These are phyloP conservation scores for Aphanomyces invadans DNA, from an alignment of 352 stramenopile genomes.

Conservation along the genomic window DNA sequence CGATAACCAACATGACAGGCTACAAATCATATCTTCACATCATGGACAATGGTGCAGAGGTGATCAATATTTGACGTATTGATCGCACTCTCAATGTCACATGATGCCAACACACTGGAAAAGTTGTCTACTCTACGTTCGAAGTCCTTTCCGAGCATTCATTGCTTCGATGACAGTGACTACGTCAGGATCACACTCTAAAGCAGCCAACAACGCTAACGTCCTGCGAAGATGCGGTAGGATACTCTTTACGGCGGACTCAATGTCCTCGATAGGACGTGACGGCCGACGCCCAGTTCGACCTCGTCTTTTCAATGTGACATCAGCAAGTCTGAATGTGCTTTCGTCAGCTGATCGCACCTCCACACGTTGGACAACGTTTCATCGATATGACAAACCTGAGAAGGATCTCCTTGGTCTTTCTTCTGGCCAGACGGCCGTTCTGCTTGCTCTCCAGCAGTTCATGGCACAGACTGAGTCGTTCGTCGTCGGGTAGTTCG, in stretches of 20 bases:
- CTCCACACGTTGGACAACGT: conserved; percentile 8
- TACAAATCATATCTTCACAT: not conserved
- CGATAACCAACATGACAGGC: not conserved
- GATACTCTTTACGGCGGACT: conserved; percentile 10
- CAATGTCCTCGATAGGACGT: not conserved
- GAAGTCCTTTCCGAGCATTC: not conserved
- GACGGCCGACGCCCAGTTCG: not conserved
- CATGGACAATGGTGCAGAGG: not conserved
- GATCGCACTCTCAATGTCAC: not conserved
- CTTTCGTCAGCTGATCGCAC: not conserved
- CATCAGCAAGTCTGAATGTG: not conserved
- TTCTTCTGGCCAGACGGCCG: not conserved
- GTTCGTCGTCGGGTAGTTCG: conserved; percentile 8
- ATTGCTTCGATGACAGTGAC: not conserved
- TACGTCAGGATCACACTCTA: not conserved
- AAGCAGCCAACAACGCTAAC: not conserved
- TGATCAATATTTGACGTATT: not conserved
- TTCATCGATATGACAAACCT: conserved; percentile 9
- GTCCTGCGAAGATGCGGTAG: conserved; percentile 7
- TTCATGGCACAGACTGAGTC: conserved; percentile 1
- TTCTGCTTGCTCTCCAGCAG: conserved; percentile 2
- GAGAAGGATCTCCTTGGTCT: not conserved
- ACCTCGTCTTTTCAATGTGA: not conserved
- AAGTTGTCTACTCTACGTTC: not conserved
- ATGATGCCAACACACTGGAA: not conserved